Base-by-base conservation (phyloP, 768 basidiomycete genomes). In the Plicaturopsis crispa region DNA sequence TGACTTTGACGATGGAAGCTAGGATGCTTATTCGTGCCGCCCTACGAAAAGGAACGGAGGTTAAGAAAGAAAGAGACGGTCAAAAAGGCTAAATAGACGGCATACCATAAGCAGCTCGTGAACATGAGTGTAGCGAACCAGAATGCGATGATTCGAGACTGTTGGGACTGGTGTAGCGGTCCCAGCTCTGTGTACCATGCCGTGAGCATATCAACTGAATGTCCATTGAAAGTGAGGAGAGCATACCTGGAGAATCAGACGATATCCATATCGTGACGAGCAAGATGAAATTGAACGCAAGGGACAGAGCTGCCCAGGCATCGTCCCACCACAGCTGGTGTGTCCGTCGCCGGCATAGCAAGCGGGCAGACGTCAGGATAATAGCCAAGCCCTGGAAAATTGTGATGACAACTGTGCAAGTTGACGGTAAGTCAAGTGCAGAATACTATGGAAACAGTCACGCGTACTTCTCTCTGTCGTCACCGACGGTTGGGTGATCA, bases 1-100 rank as follows among this genome's bases (percentile, higher is more conserved):
- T 67, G 47, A 75, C 62, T 24, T 73, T 69, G 38, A 75, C 66
- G 43, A 75, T 62, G 5, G 73, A 74, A 53, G 70, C 71, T 5
- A 77, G 53, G 32, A 75, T 73, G 19, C 71, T 66, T n/a, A 73
- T 54, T 16, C 73, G 65, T 2, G 73, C 57, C 23, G 56, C 61
- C 68, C 70, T 70, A 14, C 26, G 14, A 8, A 28, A 28, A 28
- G 8, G 14, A 8, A 8, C 26, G 14, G 26, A 8, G 10, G 8
- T 14, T 8, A 8, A 28, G 14, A 8, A 8, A 28, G 14, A 8
- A 28, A 28, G 8, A 14, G 26, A 28, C 14, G 26, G n/a, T n/a
- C n/a, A n/a, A n/a, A 28, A 28, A 8, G 26, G 8, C 10, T 28
- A 28, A 8, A 28, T 14, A 14, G 26, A 14, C 8, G 14, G 14